Evolutionary conservation across 2,329 filamentous ascomycete species (phyloP), one percentile per base, ranked within the genome.

Genomic region (Alternaria longipes): DNA sequence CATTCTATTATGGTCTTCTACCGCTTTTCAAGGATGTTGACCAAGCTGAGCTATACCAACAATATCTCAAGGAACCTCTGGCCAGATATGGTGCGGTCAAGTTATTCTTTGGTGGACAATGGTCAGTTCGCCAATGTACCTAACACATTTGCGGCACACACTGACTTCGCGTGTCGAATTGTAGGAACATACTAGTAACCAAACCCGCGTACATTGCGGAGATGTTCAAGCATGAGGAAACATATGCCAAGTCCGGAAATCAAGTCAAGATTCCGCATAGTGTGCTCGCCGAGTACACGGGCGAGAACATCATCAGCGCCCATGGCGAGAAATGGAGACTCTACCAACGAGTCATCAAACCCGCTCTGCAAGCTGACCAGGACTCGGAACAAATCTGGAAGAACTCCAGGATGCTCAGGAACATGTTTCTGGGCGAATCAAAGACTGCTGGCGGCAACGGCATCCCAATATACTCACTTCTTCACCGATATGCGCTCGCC

Each of bases 81-180:
- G 70, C 71, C 9, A 71, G 70, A n/a, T 76, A 80, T 46, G 80
- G 83, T 4, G 83, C 82, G 1, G 83, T 84, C 18, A 80, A 83
- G 57, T 72, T 85, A 28, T 85, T 82, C 73, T 84, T 84, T 34
- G 83, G 79, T 1, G 82, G 81, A 0, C 78, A 78, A 41, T 85
- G 84, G 84, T 36, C 11, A 12, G 32, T 36, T 16, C 32, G 32
- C 32, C 32, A 36, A 36, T 36, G 14, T 14, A 36, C 12, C 32
- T 12, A 16, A 36, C 32, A 7, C 14, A 36, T 16, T 7, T 36
- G 14, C 12, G 11, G 5, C 32, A 36, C 32, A 14, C 32, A 16
- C 32, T 36, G 5, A 36, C 32, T 36, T 36, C 14, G 14, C 32
- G 16, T 16, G 11, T 36, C 32, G 14, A 11, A 36, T 36, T 16